A percentile compares a stretch with the other conserved stretches of the same genome.
phyloP scores from a whole-genome alignment of 129 eudicot genomes.

The Flaveria bidentis region DNA sequence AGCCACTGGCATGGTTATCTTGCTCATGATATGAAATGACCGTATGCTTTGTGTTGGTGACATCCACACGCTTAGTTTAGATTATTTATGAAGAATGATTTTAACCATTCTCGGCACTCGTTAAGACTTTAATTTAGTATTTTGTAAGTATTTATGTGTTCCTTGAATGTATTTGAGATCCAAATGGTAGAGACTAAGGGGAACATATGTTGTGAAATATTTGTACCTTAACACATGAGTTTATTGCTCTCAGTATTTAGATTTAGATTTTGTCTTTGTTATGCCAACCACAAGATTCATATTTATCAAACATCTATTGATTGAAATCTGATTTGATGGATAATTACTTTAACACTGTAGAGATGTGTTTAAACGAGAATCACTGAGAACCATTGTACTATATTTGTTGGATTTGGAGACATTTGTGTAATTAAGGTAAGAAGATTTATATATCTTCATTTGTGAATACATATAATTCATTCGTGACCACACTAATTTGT shows the following conservation, averaged over 20 bases:
- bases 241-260: constrained; percentile 11
- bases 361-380: too few relatives aligned
- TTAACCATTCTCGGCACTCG: constrained; percentile 22
- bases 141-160: constrained; percentile 34
- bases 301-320: neutral
- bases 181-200: constrained; percentile 14
- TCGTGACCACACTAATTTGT: too few relatives aligned
- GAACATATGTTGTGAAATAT: constrained; percentile 27
- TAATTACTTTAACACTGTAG: neutral
- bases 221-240: constrained; percentile 19
- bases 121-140: constrained; percentile 7
- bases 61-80: constrained; percentile 12
- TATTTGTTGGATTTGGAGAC: too few relatives aligned
- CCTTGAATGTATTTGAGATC: constrained; percentile 36
- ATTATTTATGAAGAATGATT: constrained; percentile 19
- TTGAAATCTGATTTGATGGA: neutral
- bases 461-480: too few relatives aligned
- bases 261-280: neutral
- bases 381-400: too few relatives aligned
- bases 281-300: neutral
- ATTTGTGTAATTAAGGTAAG: too few relatives aligned
- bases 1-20: constrained; percentile 32
- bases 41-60: neutral
- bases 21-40: constrained; percentile 30
- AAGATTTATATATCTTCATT: too few relatives aligned